Evolutionary conservation across 2,329 filamentous ascomycete species (phyloP).

Genomic region (Pezicula neosporulosa): DNA sequence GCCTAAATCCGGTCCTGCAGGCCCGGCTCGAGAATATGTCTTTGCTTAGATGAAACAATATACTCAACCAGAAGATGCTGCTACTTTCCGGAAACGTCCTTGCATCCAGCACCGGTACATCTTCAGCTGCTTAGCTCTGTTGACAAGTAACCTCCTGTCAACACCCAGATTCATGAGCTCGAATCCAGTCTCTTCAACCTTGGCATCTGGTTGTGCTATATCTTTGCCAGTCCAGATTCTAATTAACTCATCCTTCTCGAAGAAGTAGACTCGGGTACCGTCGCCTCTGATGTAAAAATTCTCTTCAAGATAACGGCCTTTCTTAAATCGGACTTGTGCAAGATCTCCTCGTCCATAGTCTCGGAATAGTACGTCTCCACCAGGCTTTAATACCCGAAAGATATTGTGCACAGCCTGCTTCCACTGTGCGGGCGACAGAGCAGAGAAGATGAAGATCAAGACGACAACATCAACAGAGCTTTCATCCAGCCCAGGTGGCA

Average conservation of each 20-base stretch:
- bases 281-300: constrained; percentile 98
- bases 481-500: constrained; percentile 75
- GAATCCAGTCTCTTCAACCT: constrained; percentile 41
- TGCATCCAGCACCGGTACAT: constrained; percentile 99
- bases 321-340: constrained; percentile 95
- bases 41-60: too few species aligned
- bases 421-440: constrained; percentile 84
- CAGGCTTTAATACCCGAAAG: constrained; percentile 79
- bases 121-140: constrained; percentile 84
- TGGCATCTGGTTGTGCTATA: constrained; percentile 2
- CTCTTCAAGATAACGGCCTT: constrained; percentile 88
- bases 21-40: too few species aligned
- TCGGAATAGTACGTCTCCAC: constrained; percentile 89
- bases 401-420: constrained; percentile 76
- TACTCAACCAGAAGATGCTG: neutral
- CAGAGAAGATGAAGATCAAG: constrained; percentile 97
- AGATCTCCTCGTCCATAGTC: constrained; percentile 96
- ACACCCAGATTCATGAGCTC: constrained; percentile 75
- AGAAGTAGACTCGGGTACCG: constrained; percentile 96
- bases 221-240: constrained; percentile 66
- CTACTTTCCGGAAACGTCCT: constrained; percentile 68
- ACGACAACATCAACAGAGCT: constrained; percentile 87
- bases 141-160: constrained; percentile 87
- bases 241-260: constrained; percentile 79
- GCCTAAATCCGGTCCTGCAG: too few species aligned